Evolutionary conservation across 768 basidiomycete genomes (phyloP), one percentile per base, ranked within the genome.

Genomic region (Porpolomopsis calyptriformis): DNA sequence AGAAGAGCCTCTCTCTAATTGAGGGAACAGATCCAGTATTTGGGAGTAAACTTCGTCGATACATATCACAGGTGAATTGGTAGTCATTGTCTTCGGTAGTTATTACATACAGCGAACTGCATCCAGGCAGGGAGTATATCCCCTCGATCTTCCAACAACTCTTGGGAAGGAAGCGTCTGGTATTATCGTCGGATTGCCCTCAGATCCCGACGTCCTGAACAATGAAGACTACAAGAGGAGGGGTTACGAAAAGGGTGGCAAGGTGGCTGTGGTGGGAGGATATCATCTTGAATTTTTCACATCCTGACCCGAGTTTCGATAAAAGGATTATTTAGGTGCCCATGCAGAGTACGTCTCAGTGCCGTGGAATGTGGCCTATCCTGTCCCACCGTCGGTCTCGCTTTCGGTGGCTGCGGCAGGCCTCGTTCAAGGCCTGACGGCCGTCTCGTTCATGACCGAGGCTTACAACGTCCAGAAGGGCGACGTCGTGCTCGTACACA

Each of bases 11-110:
- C 14, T 4, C 14, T 35, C 3, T 9, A 43, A 43, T 26, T 3
- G 23, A 25, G 23, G 7, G 26, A 24, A 11, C 23, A 45, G 84
- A 69, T 80, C 19, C 77, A 87, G 53, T 90, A 80, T 53, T 65
- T 72, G 7, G 88, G 87, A 5, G 74, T 94, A 55, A 96, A 96
- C 67, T 96, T 85, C 60, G 89, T 85, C 57, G 85, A 87, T 58
- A 80, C 78, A 36, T 93, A 96, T 61, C 78, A 74, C 57, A 72
- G 91, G 77, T 82, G 64, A 60, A 53, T 24, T 14, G 29, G 14
- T 7, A 31, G 29, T 7, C 7, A 14, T 31, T 14, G 7, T 31
- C 14, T 31, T 14, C 29, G 7, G 14, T 31, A 7, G 29, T 7
- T 14, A 7, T 31, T 31, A 14, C n/a, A 31, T 31, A 7, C 29